phyloP scores from a whole-genome alignment of 306 rosid genomes.

The Begonia loranthoides region DNA sequence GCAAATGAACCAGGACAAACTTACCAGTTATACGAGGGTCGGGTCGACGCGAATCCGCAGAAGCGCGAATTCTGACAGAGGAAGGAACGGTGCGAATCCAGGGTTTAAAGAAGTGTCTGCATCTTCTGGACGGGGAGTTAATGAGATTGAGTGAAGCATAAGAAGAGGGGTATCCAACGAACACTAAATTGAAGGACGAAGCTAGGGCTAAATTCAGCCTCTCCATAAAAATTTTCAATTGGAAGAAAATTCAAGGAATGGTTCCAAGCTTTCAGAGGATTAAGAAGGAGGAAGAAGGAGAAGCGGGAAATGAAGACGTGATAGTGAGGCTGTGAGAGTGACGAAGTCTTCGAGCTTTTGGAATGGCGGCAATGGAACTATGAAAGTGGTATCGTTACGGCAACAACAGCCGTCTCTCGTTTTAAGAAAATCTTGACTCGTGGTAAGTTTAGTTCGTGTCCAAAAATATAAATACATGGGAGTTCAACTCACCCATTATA shows the following conservation, averaged over 20 bases:
- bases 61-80: slow-evolving; percentile 7
- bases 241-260: too few relatives aligned
- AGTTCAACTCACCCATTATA: too few relatives aligned
- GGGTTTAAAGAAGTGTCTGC: slow-evolving; percentile 4
- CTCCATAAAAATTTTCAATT: slow-evolving; percentile 4
- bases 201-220: slow-evolving; percentile 11
- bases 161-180: neutral
- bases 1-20: neutral
- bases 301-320: neutral
- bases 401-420: too few relatives aligned
- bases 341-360: too few relatives aligned
- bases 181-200: slow-evolving; percentile 3
- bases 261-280: too few relatives aligned
- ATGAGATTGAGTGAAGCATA: neutral
- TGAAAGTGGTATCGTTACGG: too few relatives aligned
- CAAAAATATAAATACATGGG: too few relatives aligned
- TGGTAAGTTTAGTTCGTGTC: too few relatives aligned
- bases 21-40: slow-evolving; percentile 8
- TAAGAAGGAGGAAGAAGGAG: too few relatives aligned
- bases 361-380: too few relatives aligned
- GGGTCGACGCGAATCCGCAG: slow-evolving; percentile 7
- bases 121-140: slow-evolving; percentile 1
- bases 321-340: too few relatives aligned
- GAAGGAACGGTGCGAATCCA: slow-evolving; percentile 4
- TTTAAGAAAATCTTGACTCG: too few relatives aligned